Conservation (phyloP, 768 basidiomycete genomes). For the Rhodotorula sphaerocarpa region DNA sequence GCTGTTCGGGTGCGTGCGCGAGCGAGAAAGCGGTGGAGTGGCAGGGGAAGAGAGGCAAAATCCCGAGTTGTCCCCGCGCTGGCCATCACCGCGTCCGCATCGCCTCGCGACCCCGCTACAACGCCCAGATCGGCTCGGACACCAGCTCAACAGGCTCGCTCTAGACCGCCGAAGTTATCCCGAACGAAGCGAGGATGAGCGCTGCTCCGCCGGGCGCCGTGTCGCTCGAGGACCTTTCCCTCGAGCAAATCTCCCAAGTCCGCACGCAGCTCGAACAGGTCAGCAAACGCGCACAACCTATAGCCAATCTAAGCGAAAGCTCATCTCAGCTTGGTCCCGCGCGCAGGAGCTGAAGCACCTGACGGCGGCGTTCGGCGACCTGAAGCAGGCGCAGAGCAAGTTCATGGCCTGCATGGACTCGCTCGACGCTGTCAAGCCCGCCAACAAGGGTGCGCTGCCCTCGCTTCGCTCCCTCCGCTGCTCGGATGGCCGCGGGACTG, state of each 20-base stretch:
- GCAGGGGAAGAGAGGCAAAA: no score
- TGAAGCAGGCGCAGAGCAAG: constrained; percentile 86
- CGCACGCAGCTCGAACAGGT: constrained; percentile 89
- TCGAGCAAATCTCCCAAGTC: constrained; percentile 79
- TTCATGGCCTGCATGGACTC: constrained; percentile 78
- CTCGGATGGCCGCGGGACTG: background rate
- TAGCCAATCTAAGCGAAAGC: background rate
- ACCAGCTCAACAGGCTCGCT: no score
- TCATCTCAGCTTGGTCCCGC: no score
- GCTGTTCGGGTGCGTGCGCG: no score
- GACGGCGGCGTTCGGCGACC: constrained; percentile 80
- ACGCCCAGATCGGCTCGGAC: no score
- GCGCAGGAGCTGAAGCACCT: constrained; percentile 81
- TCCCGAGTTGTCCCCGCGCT: no score
- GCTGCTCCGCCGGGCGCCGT: background rate
- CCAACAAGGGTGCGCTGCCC: constrained; percentile 47
- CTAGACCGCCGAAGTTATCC: no score
- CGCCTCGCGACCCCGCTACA: no score
- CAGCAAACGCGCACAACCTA: constrained; percentile 15
- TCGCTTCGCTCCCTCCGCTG: rapidly evolving
- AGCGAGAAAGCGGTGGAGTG: no score
- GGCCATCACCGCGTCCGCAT: no score
- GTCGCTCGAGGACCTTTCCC: constrained; percentile 54
- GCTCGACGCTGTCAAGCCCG: constrained; percentile 62
- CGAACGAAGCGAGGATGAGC: no score